Percentiles rank a stretch among this genome's conserved stretches.
Evolutionary conservation across 2,329 filamentous ascomycete genomes (phyloP).

Genomic region (Colletotrichum somersetense): DNA sequence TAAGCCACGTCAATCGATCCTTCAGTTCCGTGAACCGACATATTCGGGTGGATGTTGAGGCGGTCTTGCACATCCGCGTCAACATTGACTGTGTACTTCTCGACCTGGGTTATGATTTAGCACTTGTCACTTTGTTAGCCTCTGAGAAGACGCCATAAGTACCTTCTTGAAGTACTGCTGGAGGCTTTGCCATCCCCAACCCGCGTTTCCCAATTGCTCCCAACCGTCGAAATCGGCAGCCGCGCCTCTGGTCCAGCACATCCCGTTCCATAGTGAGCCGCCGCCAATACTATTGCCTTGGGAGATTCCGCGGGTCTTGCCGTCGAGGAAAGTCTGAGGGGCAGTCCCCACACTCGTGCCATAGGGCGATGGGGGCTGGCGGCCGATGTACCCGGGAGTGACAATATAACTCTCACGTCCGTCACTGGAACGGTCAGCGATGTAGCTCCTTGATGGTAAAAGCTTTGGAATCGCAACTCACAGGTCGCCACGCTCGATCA

Average conservation of each 20-base stretch:
- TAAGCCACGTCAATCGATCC: slow-evolving; percentile 56
- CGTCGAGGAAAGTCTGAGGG: slow-evolving; percentile 50
- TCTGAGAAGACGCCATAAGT: background rate
- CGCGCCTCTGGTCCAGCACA: slow-evolving; percentile 57
- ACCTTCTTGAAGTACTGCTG: slow-evolving; percentile 65
- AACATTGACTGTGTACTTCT: slow-evolving; percentile 51
- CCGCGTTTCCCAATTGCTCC: slow-evolving; percentile 56
- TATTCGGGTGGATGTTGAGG: slow-evolving; percentile 47
- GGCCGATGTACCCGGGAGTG: slow-evolving; percentile 43
- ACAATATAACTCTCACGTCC: slow-evolving; percentile 38
- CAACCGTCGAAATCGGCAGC: slow-evolving; percentile 57
- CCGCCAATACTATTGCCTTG: slow-evolving; percentile 56
- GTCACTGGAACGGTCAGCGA: slow-evolving; percentile 15
- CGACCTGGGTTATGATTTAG: slow-evolving; percentile 47
- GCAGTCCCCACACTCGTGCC: slow-evolving; percentile 49
- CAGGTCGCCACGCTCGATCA: slow-evolving; percentile 43
- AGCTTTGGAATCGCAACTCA: slow-evolving; percentile 17
- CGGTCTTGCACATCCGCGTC: slow-evolving; percentile 43
- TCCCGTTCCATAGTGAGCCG: slow-evolving; percentile 56
- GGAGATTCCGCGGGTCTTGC: slow-evolving; percentile 51
- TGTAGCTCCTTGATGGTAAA: background rate
- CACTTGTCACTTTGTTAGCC: background rate
- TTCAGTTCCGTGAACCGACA: slow-evolving; percentile 49
- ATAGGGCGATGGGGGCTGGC: slow-evolving; percentile 43
- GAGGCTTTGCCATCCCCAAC: slow-evolving; percentile 59